Base-by-base conservation (phyloP, 2,329 filamentous ascomycete genomes). In the Hypoxylon sp. region DNA sequence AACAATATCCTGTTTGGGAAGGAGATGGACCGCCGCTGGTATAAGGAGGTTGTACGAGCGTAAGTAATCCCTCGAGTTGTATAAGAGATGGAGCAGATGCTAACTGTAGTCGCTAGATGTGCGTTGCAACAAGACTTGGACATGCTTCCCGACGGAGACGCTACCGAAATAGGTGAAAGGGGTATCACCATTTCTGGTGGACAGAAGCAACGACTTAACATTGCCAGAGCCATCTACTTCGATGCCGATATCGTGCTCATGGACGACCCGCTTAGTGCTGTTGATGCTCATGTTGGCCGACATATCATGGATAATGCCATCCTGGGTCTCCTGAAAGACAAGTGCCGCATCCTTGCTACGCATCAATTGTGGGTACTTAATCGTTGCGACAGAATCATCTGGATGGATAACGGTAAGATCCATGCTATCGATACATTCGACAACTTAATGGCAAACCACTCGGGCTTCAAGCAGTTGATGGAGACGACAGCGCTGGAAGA, bases 111-210 rank as follows among this genome's bases (percentile, higher is more conserved):
- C 7, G 29, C 29, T 71, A 77, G 84, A 7, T 97, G 93, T 69
- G 91, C 93, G 1, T 77, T 97, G 7, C 79, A 88, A 42, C 83
- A 89, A 0, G 93, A 99, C 75, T 72, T 97, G 5, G 90, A 96
- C 36, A 96, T 96, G 85, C 78, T 97, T n/a, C 93, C 93, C 0
- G 83, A 89, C 49, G 89, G 91, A 9, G 94, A 97, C 63, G 72
- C 82, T 62, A 99, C 93, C 0, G 93, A 97, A 69, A 96, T 97
- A 65, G 94, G 93, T 17, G 94, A 97, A 71, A 86, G 91, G 55
- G 93, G 94, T 43, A 97, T 97, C 65, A 97, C 91, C 1, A 89
- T 97, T 1, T 96, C 91, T 12, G 93, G 94, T 48, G 93, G 93
- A 1, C 93, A 97, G 71, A 97, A 97, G 71, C 93, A 97, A 70